Evolutionary conservation across 2,329 filamentous ascomycete genomes (phyloP), one percentile per base, ranked within the genome.

Genomic region (Microcyclospora tardicrescens): DNA sequence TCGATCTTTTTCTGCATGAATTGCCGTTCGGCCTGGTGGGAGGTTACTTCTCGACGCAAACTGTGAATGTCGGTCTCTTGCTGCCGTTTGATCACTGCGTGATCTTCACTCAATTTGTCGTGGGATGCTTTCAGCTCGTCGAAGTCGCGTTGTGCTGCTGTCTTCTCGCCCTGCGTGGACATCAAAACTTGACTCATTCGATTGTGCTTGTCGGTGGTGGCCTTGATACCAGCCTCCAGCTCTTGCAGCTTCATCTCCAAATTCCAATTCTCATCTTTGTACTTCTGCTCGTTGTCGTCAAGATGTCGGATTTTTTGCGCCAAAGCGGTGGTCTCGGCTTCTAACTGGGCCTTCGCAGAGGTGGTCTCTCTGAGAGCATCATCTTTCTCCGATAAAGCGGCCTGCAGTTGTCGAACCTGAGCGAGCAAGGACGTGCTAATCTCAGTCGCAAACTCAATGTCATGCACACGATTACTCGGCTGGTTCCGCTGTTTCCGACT

Each of bases 261-360:
- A 46, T 83, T 89, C 91, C 91, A 98, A 59, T 96, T 98, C 61
- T 96, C 91, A 55, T 98, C 91, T 63, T 95, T 96, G 66, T 93
- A 94, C 37, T 84, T 80, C 54, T 93, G 82, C 60, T 98, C 91
- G 57, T 83, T 94, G 62, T 98, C 91, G 51, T 95, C 87, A 31
- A 95, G 68, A 6, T 75, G 73, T 55, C 84, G 81, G 47, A 96
- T 68, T 28, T 86, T 77, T 58, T 93, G 84, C 38, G 81, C 74
- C 46, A 93, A 75, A 2, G 73, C 76, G 57, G 93, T 82, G 0
- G 79, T 74, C 48, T 95, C 87, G 28, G 84, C 73, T 59, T 96
- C 87, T 28, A 96, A 69, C 43, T 77, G 75, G 5, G 81, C 80
- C 52, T 81, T 84, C 45, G 93, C 84, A 37, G 77, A 60, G 49